Evolutionary conservation across 345 rosid species (phyloP), one percentile per base, ranked within the genome.

Genomic region (Boechera divaricarpa): DNA sequence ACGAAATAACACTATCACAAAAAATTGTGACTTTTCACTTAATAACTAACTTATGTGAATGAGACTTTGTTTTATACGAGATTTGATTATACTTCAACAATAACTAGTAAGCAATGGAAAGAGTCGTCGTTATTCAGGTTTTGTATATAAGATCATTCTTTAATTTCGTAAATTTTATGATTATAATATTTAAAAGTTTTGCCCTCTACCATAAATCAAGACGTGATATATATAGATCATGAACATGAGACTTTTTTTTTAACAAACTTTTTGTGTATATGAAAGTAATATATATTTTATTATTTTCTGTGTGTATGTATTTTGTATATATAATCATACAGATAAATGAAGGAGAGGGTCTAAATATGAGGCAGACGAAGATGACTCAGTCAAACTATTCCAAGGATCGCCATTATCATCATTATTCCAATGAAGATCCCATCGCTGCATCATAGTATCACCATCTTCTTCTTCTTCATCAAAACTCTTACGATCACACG

Each of bases 271-370:
- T 36, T 16, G 2, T 44, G 1, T 32, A 56, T 4, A 8, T 58
- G 31, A 33, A 77, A 69, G 67, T 9, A 52, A 62, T 54, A 62
- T 35, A 45, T 53, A 10, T 62, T 29, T 57, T 33, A 48, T 32
- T 75, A 2, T 52, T 4, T 31, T 39, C 7, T 82, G 59, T 65
- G 10, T 33, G 15, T 72, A 38, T 69, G 60, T 71, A 16, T 72
- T 38, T 13, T 59, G 44, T 71, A 67, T 39, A 35, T 79, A 52
- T 55, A 56, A 58, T 85, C 80, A 93, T 71, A 86, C 96, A 16
- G 93, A 90, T 77, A 91, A 72, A 82, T 91, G 91, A 86, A 90
- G 78, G 74, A 89, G 79, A 39, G 91, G 91, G 69, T 86, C 87
- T n/a, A 84, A 78, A 76, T 88, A 83, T 6, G 95, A 85, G 55